phyloP scores from a whole-genome alignment of 345 rosid species.

The Clausena lansium region DNA sequence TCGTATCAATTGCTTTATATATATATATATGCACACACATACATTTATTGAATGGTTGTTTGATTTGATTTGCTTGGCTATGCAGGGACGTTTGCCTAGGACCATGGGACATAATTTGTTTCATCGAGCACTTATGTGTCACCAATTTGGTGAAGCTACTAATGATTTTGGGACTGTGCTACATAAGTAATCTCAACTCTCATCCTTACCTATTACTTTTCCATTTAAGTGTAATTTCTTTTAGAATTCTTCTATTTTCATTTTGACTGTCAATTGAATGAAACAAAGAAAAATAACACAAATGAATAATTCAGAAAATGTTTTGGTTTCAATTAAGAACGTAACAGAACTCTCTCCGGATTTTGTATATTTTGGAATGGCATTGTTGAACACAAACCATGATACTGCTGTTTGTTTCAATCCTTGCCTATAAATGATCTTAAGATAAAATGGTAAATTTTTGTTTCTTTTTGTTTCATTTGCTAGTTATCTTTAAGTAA shows the following conservation, averaged over 20 bases:
- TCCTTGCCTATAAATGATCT: background rate
- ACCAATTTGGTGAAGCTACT: conserved; percentile 56
- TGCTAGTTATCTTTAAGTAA: background rate
- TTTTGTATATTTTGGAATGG: background rate
- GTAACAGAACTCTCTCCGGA: too few species aligned
- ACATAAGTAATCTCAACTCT: conserved; percentile 41
- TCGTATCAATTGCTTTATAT: background rate
- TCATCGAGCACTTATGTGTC: conserved; percentile 72
- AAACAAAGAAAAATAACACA: too few species aligned
- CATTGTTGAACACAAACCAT: background rate
- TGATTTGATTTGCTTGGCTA: background rate
- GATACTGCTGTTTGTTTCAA: background rate
- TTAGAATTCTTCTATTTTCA: too few species aligned
- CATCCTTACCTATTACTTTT: background rate
- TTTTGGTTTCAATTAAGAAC: too few species aligned
- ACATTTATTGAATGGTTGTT: background rate
- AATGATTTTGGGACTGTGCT: conserved; percentile 55
- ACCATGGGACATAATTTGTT: conserved; percentile 70
- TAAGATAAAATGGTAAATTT: background rate
- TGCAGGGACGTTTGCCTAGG: conserved; percentile 68
- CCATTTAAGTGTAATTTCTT: background rate
- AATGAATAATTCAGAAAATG: too few species aligned
- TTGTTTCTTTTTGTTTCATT: background rate
- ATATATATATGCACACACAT: too few species aligned
- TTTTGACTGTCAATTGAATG: background rate